These are phyloP conservation scores for Rhizoclosmatium globosum DNA, from an alignment of 192 early-diverging fungal genomes.

Conservation along the genomic window DNA sequence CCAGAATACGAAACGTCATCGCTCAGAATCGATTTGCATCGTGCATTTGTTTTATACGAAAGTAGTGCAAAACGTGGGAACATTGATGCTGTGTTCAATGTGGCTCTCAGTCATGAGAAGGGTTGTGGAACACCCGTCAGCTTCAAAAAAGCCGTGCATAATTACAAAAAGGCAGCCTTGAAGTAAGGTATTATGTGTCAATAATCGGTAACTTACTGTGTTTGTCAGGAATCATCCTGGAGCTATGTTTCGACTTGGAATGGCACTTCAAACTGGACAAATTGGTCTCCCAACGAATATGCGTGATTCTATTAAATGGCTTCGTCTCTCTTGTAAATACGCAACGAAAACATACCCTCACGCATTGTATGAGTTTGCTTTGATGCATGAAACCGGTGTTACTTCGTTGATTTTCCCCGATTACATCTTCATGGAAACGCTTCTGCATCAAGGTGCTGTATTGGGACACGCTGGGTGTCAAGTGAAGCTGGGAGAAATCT, in stretches of 20 bases:
- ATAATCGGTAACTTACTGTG: not conserved
- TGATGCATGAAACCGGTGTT: slow-evolving; percentile 80
- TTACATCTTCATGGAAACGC: slow-evolving; percentile 75
- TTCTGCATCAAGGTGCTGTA: slow-evolving; percentile 75
- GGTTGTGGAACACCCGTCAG: slow-evolving; percentile 69
- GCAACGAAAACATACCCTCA: slow-evolving; percentile 74
- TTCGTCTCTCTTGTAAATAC: slow-evolving; percentile 79
- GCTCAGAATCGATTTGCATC: slow-evolving; percentile 71
- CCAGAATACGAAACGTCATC: slow-evolving; percentile 47
- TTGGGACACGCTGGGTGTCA: slow-evolving; percentile 78
- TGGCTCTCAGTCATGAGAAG: slow-evolving; percentile 77
- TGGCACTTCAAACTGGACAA: slow-evolving; percentile 76
- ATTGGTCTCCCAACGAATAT: slow-evolving; percentile 72
- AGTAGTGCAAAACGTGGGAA: slow-evolving; percentile 78
- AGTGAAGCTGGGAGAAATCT: slow-evolving; percentile 80
- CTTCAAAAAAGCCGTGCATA: slow-evolving; percentile 71
- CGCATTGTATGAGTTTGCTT: slow-evolving; percentile 78
- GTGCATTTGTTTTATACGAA: slow-evolving; percentile 65
- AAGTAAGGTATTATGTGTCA: slow-evolving; percentile 18
- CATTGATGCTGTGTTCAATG: slow-evolving; percentile 74
- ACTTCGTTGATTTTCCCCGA: slow-evolving; percentile 77
- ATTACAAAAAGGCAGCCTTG: slow-evolving; percentile 69
- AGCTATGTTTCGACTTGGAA: slow-evolving; percentile 78
- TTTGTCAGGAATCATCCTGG: slow-evolving; percentile 54
- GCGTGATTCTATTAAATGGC: slow-evolving; percentile 83